phyloP scores from a whole-genome alignment of 2,329 filamentous ascomycete species.

The Colletotrichum sp. region DNA sequence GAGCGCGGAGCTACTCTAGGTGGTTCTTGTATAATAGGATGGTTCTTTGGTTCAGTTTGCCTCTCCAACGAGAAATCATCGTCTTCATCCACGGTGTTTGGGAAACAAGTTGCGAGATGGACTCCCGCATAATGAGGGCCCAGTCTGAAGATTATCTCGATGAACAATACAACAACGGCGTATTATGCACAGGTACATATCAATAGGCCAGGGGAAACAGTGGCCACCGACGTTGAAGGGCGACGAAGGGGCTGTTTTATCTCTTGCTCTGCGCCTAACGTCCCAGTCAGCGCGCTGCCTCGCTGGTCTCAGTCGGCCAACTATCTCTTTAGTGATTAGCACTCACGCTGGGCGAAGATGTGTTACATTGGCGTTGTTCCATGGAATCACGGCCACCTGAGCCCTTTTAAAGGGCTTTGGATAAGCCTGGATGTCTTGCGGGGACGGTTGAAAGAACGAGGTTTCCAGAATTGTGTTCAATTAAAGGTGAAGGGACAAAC shows the following conservation, averaged over 20 bases:
- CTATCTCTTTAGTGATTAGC: accelerated
- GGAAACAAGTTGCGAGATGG: background rate
- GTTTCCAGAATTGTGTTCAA: no score
- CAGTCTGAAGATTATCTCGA: background rate
- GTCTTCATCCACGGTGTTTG: background rate
- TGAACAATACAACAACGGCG: background rate
- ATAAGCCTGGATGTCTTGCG: background rate
- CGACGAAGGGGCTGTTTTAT: background rate
- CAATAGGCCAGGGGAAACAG: background rate
- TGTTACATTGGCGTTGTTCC: background rate
- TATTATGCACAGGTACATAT: background rate
- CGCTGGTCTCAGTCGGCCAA: background rate
- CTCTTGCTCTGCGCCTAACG: background rate
- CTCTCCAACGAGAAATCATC: background rate
- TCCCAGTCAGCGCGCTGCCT: accelerated
- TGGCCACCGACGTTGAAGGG: background rate
- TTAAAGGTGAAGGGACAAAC: no score
- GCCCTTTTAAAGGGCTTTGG: background rate
- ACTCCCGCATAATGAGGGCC: background rate
- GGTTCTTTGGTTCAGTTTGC: background rate
- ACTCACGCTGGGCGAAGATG: background rate
- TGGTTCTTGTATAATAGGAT: background rate
- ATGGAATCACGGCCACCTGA: background rate
- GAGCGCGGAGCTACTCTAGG: accelerated
- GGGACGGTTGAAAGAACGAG: background rate